Conservation (phyloP, 441 rosid genomes). For the Mallotus japonicus region DNA sequence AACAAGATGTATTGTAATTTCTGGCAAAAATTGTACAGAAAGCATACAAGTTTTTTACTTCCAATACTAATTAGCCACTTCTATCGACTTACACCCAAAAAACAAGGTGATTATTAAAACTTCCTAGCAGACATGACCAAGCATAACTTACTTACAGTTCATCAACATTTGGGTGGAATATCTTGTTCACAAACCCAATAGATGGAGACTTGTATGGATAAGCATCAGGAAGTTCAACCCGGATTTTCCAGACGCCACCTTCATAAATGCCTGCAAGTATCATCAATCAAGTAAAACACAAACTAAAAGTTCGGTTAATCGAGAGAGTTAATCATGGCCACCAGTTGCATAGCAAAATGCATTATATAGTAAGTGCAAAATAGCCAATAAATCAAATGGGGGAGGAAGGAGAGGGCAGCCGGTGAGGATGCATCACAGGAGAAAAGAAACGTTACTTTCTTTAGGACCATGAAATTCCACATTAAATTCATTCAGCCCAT, state of each 20-base stretch:
- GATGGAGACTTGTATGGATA: slow-evolving; percentile 81
- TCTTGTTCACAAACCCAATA: slow-evolving; percentile 70
- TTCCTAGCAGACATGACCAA: not conserved
- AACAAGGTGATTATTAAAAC: slow-evolving; percentile 3
- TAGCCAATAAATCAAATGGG: slow-evolving; percentile 5
- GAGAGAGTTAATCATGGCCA: not conserved
- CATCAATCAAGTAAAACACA: not conserved
- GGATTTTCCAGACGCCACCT: slow-evolving; percentile 73
- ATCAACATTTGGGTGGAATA: slow-evolving; percentile 78
- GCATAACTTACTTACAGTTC: slow-evolving; percentile 52
- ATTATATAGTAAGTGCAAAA: not conserved
- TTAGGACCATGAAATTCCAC: slow-evolving; percentile 77
- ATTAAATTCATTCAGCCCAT: slow-evolving; percentile 68
- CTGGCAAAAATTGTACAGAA: not conserved
- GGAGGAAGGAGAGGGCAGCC: not conserved
- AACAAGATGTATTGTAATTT: not conserved
- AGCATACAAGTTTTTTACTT: not conserved
- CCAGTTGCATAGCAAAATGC: not conserved
- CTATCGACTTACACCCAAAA: not conserved
- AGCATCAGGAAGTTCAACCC: slow-evolving; percentile 77
- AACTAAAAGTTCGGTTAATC: not conserved
- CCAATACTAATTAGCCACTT: not conserved
- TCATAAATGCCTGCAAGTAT: slow-evolving; percentile 59
- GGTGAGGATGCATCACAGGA: slow-evolving; percentile 4
- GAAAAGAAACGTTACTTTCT: slow-evolving; percentile 50